These are phyloP conservation scores for Meyerozyma athensensis DNA, from an alignment of 1,139 yeast genomes.

Conservation along the genomic window DNA sequence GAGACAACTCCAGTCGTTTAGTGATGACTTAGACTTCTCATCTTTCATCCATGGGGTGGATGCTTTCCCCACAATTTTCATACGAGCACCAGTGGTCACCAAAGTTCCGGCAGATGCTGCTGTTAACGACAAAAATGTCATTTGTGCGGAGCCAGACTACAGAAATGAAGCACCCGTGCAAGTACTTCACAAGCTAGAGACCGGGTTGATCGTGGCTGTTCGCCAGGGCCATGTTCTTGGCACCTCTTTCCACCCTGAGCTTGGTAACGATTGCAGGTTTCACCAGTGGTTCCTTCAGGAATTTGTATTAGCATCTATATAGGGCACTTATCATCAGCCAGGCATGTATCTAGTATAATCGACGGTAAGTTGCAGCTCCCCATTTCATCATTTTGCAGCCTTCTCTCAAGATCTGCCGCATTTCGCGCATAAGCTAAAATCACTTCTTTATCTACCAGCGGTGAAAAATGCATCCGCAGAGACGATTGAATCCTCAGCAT, in stretches of 20 bases:
- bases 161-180: conserved; percentile 31
- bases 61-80: conserved; percentile 60
- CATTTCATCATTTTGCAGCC: conserved; percentile 1
- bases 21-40: conserved; percentile 43
- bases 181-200: conserved; percentile 36
- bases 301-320: conserved; percentile 30
- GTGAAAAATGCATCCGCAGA: neutral
- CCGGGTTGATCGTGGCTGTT: conserved; percentile 61
- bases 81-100: conserved; percentile 72
- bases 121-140: conserved; percentile 18
- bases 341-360: too few relatives aligned
- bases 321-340: too few relatives aligned
- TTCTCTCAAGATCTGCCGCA: too few relatives aligned
- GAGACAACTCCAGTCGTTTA: conserved; percentile 68
- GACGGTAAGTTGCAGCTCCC: too few relatives aligned
- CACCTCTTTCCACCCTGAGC: conserved; percentile 81
- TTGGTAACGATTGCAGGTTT: conserved; percentile 52
- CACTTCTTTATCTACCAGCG: neutral
- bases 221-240: conserved; percentile 65
- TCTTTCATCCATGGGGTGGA: conserved; percentile 37
- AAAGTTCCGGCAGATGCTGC: conserved; percentile 7
- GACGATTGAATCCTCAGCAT: neutral
- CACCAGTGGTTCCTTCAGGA: conserved; percentile 70
- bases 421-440: neutral
- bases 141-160: conserved; percentile 24